A percentile compares a stretch with the other conserved stretches of the same genome.
Conservation (phyloP, 306 rosid species). For the Ammopiptanthus mongolicus region DNA sequence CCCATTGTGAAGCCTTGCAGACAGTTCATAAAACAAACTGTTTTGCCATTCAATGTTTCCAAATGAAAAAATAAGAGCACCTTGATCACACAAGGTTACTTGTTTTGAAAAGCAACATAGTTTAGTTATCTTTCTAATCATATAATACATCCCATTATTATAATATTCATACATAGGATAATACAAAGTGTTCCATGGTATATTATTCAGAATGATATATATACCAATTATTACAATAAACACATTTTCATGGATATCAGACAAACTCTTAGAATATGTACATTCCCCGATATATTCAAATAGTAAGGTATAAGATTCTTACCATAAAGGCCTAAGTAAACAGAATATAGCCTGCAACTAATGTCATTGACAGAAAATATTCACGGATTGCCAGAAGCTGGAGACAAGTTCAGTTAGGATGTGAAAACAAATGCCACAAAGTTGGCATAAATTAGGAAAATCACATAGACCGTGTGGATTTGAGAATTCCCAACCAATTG, state of each 20-base stretch:
- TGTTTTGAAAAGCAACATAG: not conserved
- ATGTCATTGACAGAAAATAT: not conserved
- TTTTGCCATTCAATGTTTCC: not conserved
- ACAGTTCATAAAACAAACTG: not conserved
- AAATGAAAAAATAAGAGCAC: not conserved
- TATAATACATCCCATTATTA: not conserved
- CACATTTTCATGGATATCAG: not conserved
- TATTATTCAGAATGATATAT: conserved; percentile 7
- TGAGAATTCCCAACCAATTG: not conserved
- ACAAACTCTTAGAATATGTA: conserved; percentile 8
- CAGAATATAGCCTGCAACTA: not conserved
- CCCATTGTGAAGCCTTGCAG: not conserved
- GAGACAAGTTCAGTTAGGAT: not conserved
- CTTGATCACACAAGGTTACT: not conserved
- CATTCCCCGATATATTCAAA: not conserved
- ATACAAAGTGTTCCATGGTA: not conserved
- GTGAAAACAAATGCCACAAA: conserved; percentile 1
- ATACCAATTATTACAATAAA: not conserved
- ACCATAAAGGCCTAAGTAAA: not conserved
- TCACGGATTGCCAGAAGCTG: not conserved
- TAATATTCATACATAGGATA: not conserved
- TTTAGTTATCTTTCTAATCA: not conserved
- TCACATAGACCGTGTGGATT: not conserved
- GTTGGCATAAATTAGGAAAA: not conserved
- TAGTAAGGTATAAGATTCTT: not conserved